These are phyloP conservation scores for Leucosporidium yakuticum DNA, from an alignment of 768 basidiomycete genomes.

Conservation along the genomic window DNA sequence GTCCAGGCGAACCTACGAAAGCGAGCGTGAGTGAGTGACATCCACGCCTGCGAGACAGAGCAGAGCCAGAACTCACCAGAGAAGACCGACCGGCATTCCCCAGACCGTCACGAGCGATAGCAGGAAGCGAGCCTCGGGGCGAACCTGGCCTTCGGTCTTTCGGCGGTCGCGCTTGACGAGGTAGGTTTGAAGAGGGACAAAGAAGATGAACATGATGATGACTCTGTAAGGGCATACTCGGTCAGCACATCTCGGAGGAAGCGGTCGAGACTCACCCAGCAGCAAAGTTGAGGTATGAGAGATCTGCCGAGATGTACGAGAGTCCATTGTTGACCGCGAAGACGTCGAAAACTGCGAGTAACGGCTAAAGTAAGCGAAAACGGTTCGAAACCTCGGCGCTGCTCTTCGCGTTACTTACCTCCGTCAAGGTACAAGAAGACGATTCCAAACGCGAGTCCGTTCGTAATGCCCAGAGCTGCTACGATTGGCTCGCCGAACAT, in stretches of 20 bases:
- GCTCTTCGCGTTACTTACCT: neutral
- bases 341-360: neutral
- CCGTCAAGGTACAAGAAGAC: neutral
- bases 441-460: neutral
- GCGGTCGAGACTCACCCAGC: neutral
- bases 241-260: no score
- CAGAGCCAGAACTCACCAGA: neutral
- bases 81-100: neutral
- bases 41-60: neutral
- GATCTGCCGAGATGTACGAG: neutral
- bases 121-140: constrained; percentile 4
- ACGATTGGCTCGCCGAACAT: neutral
- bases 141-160: neutral
- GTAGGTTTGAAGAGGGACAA: neutral
- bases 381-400: no score
- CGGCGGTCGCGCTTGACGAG: neutral
- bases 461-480: neutral
- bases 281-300: constrained; percentile 2
- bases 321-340: constrained; percentile 3
- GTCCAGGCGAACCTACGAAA: neutral
- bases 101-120: neutral
- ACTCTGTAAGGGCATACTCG: neutral
- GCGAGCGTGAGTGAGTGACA: neutral
- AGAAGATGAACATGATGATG: neutral
- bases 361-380: no score